Conservation (phyloP, 2,329 filamentous ascomycete genomes). For the Epichloe elymi region DNA sequence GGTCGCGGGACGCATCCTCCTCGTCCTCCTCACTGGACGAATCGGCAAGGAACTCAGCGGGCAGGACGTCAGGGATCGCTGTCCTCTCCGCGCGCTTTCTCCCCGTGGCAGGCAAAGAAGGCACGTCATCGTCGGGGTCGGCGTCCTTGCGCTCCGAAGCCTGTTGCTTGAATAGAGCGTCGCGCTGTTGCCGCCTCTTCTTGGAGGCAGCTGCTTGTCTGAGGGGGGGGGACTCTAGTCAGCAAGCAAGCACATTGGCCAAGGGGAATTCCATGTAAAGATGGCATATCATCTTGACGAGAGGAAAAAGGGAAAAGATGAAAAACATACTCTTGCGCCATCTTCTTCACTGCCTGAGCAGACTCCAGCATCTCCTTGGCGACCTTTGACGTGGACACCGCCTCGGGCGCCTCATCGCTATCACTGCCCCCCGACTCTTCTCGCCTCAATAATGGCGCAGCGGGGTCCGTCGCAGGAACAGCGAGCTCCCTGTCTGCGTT, state of each 20-base stretch:
- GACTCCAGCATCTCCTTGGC: slow-evolving; percentile 33
- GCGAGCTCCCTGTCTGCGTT: slow-evolving; percentile 12
- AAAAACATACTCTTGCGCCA: slow-evolving; percentile 35
- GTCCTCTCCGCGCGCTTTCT: slow-evolving; percentile 20
- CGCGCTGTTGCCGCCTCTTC: slow-evolving; percentile 41
- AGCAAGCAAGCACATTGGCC: neutral
- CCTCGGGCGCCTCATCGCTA: slow-evolving; percentile 44
- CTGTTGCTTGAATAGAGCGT: slow-evolving; percentile 41
- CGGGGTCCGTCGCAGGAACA: neutral
- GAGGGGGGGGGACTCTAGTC: neutral
- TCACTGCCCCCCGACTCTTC: slow-evolving; percentile 25
- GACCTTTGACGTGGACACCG: slow-evolving; percentile 38
- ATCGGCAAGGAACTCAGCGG: slow-evolving; percentile 39
- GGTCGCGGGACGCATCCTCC: slow-evolving; percentile 33
- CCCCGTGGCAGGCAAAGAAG: neutral
- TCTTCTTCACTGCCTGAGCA: slow-evolving; percentile 33
- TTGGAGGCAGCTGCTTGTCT: slow-evolving; percentile 39
- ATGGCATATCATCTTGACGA: neutral
- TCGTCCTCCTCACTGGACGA: slow-evolving; percentile 28
- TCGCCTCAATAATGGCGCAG: slow-evolving; percentile 8
- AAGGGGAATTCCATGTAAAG: neutral
- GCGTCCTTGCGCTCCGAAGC: slow-evolving; percentile 30
- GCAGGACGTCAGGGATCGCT: slow-evolving; percentile 32
- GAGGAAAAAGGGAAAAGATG: neutral
- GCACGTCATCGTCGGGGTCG: neutral